Evolutionary conservation across 805 yeast genomes (phyloP).

Genomic region (Saccharomyces jurei): DNA sequence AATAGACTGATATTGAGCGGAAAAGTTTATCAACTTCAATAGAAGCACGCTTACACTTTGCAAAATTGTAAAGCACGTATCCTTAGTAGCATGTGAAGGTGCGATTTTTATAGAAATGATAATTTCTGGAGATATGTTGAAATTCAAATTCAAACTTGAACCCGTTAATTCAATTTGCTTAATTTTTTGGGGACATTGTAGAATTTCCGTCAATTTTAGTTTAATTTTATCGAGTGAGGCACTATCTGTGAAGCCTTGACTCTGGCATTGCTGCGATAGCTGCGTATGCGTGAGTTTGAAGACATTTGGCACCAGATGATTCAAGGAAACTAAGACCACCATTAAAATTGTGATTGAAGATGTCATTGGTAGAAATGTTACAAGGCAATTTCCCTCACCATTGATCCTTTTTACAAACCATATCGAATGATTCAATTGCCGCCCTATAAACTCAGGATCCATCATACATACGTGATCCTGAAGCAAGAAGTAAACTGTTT

Average conservation of each 20-base stretch:
- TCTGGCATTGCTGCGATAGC: background rate
- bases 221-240: background rate
- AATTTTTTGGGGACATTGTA: background rate
- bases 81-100: background rate
- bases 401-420: background rate
- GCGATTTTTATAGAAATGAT: background rate
- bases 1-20: background rate
- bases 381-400: background rate
- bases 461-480: background rate
- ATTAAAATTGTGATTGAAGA: background rate
- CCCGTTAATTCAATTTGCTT: background rate
- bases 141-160: background rate
- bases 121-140: background rate
- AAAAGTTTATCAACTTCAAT: background rate
- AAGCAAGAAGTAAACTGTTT: background rate
- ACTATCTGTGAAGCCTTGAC: background rate
- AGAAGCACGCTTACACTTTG: background rate
- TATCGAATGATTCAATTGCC: background rate
- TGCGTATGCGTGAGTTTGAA: background rate
- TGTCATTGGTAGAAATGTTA: background rate
- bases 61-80: background rate
- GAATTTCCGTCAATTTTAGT: background rate
- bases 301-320: background rate
- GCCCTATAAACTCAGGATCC: background rate
- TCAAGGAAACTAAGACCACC: background rate